Evolutionary conservation across 2,329 filamentous ascomycete species (phyloP), one percentile per base, ranked within the genome.

Genomic region (Xylariaceae sp.): DNA sequence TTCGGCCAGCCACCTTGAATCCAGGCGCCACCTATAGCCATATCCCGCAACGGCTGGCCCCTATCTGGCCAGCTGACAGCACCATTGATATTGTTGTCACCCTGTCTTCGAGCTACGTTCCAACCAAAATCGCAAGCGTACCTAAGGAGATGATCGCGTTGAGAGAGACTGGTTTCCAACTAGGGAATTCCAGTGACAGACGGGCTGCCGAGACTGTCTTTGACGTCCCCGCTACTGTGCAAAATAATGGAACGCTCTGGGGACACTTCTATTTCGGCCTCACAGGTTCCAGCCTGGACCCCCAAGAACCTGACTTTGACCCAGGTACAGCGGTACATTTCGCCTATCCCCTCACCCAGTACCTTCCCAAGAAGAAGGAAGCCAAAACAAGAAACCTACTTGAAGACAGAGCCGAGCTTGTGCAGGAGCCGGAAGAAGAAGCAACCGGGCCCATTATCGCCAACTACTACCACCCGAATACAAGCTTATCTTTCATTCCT

Each of bases 401-500:
- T n/a, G 81, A 81, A 18, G 78, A 76, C 54, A 71, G 70, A 43
- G 71, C 70, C 9, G 62, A 78, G n/a, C 71, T 71, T 26, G 74
- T 75, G 16, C 75, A 79, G 61, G 73, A 73, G 4, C 72, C 74
- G 9, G 77, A 77, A 61, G 77, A 81, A 59, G 75, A 80, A 52
- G 74, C 76, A 2, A 73, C 78, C 5, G 85, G 85, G 1, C 85
- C 89, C n/a, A 76, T 86, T 49, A 83, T 95, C 58, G 84, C 81
- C 43, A 95, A 86, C 51, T 95, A 92, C 75, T 99, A 96, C 70
- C 94, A 99, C 72, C 88, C 94, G 6, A 99, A 99, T 72, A 87
- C 95, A 63, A 95, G 88, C 47, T 77, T 99, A 57, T 89, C 91
- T 5, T 84, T 97, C 64, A 83, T 99, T 47, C 90, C 92, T 2